Percentiles rank a stretch among this genome's conserved stretches.
These are phyloP conservation scores for Davidsoniella virescens DNA, from an alignment of 2,329 filamentous ascomycete genomes.

Conservation along the genomic window DNA sequence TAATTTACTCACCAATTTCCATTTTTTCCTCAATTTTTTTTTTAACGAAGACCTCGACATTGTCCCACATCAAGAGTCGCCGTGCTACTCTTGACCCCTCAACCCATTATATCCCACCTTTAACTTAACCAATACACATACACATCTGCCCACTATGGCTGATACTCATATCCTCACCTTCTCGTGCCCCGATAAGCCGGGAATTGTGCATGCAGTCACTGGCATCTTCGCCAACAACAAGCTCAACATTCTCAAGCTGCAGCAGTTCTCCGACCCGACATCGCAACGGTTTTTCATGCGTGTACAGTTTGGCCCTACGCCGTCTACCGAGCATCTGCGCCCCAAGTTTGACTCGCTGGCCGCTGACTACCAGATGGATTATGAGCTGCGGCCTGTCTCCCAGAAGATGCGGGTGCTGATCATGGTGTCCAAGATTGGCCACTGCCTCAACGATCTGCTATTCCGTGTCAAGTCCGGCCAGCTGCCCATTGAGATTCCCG, in stretches of 20 bases:
- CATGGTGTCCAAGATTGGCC: slow-evolving; percentile 47
- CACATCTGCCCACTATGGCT: slow-evolving; percentile 7
- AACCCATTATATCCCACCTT: background rate
- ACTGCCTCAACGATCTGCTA: slow-evolving; percentile 51
- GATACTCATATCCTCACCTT: slow-evolving; percentile 53
- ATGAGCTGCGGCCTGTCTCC: slow-evolving; percentile 50
- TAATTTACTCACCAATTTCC: background rate
- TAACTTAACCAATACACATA: background rate
- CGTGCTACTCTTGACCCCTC: background rate
- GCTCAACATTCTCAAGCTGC: slow-evolving; percentile 69
- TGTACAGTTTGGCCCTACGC: slow-evolving; percentile 56
- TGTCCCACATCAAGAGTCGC: background rate
- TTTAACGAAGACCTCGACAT: background rate
- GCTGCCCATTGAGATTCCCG: slow-evolving; percentile 56
- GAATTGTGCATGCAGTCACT: slow-evolving; percentile 73
- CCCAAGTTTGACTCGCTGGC: slow-evolving; percentile 45
- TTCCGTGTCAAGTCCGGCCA: slow-evolving; percentile 64
- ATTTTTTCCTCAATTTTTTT: background rate
- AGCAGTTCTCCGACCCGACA: slow-evolving; percentile 65
- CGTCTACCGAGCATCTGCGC: slow-evolving; percentile 33
- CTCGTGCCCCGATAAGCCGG: slow-evolving; percentile 69
- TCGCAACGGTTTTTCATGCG: slow-evolving; percentile 76
- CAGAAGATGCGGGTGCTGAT: slow-evolving; percentile 63
- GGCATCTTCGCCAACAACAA: slow-evolving; percentile 56
- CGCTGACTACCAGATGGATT: slow-evolving; percentile 48